Conservation (phyloP, 129 eudicot genomes). For the Ambrosia trifida region DNA sequence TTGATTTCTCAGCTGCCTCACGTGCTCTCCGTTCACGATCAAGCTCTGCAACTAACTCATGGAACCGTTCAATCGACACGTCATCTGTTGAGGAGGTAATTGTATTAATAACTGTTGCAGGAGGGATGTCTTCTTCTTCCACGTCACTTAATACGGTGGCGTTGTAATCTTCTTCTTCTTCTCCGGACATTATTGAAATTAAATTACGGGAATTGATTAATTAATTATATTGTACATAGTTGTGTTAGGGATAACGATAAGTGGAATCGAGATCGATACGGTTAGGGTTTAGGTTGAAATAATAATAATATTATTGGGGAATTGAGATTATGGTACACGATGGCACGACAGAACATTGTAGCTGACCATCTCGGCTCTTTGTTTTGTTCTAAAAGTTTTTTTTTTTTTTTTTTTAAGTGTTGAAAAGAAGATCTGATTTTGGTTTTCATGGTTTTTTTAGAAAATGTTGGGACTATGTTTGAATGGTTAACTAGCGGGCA, state of each 20-base stretch:
- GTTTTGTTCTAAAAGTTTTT: not conserved
- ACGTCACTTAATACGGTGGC: constrained; percentile 59
- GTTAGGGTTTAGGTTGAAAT: constrained; percentile 23
- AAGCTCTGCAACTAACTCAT: constrained; percentile 62
- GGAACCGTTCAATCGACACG: constrained; percentile 56
- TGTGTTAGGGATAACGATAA: constrained; percentile 3
- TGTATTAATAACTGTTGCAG: constrained; percentile 33
- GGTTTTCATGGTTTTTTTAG: too few species aligned
- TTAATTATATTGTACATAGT: not conserved
- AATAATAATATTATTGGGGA: constrained; percentile 16
- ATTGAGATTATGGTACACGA: not conserved
- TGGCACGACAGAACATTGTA: constrained; percentile 2
- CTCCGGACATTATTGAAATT: constrained; percentile 42
- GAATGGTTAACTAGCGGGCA: too few species aligned
- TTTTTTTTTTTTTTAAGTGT: too few species aligned
- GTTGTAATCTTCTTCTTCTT: constrained; percentile 64
- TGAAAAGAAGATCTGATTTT: too few species aligned
- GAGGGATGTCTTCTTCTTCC: constrained; percentile 75
- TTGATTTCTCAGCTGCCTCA: constrained; percentile 50
- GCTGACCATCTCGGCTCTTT: not conserved
- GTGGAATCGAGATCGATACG: constrained; percentile 6
- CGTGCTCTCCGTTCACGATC: constrained; percentile 70
- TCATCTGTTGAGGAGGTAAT: constrained; percentile 38
- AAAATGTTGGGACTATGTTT: too few species aligned
- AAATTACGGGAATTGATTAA: constrained; percentile 10